Conservation (phyloP, 129 eudicot species). For the Flaveria bidentis region DNA sequence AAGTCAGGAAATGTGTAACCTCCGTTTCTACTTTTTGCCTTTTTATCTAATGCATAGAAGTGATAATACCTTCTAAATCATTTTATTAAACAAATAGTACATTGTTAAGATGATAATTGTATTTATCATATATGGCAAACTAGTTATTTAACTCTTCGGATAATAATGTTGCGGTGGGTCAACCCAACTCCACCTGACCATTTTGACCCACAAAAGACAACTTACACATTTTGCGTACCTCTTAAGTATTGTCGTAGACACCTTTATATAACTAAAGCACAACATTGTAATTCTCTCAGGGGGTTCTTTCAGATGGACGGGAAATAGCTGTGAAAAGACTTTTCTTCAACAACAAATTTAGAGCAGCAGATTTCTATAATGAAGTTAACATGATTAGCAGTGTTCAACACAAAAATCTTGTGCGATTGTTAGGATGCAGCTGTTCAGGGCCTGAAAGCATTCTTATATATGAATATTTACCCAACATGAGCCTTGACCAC, state of each 20-base stretch:
- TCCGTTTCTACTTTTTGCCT: neutral
- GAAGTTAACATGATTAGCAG: conserved; percentile 79
- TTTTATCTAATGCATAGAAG: neutral
- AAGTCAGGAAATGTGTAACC: neutral
- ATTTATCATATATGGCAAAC: neutral
- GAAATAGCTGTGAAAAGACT: conserved; percentile 96
- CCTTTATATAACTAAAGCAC: neutral
- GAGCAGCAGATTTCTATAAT: conserved; percentile 89
- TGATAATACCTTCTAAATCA: neutral
- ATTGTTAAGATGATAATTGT: no score
- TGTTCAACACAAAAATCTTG: conserved; percentile 74
- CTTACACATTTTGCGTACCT: neutral
- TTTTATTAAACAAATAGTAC: neutral
- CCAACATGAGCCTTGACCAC: conserved; percentile 74
- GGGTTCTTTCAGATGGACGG: conserved; percentile 78
- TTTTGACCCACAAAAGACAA: neutral
- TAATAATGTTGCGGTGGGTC: neutral
- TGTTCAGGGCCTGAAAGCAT: conserved; percentile 85
- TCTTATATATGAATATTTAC: conserved; percentile 73
- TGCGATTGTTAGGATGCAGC: conserved; percentile 76
- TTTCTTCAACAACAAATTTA: conserved; percentile 71
- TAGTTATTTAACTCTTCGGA: neutral
- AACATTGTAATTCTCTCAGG: conserved; percentile 39
- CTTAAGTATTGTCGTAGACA: neutral
- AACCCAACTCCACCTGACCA: neutral